Conservation (phyloP, 768 basidiomycete genomes). For the Sarcomyxa edulis region DNA sequence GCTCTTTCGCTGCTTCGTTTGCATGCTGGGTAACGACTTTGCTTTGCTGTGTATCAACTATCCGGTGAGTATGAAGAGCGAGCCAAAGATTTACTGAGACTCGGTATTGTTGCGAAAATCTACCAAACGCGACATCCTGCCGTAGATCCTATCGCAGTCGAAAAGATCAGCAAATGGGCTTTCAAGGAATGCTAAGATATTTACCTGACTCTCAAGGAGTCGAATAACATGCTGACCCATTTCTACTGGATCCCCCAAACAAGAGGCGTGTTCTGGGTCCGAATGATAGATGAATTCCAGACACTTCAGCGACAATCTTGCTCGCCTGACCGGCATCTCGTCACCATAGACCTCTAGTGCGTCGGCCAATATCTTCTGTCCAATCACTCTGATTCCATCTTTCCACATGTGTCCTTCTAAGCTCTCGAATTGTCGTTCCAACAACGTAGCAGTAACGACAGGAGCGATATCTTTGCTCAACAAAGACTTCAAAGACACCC, state of each 20-base stretch:
- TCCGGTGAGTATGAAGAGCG: constrained; percentile 65
- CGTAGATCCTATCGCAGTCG: constrained; percentile 14
- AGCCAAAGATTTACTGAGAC: constrained; percentile 61
- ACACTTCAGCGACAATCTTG: constrained; percentile 48
- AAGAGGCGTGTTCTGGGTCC: constrained; percentile 13
- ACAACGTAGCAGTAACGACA: constrained; percentile 42
- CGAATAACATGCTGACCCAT: constrained; percentile 36
- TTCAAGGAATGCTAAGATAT: constrained; percentile 8
- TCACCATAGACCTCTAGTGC: constrained; percentile 43
- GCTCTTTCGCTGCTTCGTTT: constrained; percentile 45
- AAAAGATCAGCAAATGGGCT: background rate
- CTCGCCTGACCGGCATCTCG: constrained; percentile 52
- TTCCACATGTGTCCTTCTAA: constrained; percentile 57
- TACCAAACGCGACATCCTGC: constrained; percentile 26
- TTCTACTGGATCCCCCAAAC: constrained; percentile 24
- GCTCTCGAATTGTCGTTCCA: constrained; percentile 56
- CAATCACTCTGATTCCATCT: constrained; percentile 38
- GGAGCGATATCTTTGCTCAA: constrained; percentile 16
- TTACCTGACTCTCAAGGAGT: constrained; percentile 38
- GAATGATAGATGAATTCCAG: constrained; percentile 49
- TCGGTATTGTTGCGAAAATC: constrained; percentile 41
- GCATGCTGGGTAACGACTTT: constrained; percentile 43
- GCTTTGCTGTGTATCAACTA: constrained; percentile 36
- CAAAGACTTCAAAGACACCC: constrained; percentile 40
- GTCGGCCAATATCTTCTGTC: constrained; percentile 41